Base-by-base conservation (phyloP, 345 rosid genomes). In the Ceriops zippeliana region DNA sequence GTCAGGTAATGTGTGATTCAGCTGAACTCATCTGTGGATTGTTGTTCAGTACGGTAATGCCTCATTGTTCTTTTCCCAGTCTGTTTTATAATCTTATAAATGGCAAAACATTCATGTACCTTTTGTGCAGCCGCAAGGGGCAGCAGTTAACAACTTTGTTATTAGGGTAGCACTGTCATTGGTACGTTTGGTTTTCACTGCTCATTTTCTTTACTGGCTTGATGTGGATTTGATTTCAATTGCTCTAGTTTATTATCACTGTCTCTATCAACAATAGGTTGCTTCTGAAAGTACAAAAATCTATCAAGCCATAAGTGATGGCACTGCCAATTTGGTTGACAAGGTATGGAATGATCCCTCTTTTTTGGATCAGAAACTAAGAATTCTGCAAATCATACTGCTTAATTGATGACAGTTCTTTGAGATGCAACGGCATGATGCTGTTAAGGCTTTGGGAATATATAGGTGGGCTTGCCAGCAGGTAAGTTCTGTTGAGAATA, bases 391-490 rank as follows among this genome's bases (percentile, higher is more conserved):
- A 60, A 63, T 56, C 47, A 34, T 73, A 49, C 76, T 52, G 60
- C 64, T 69, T 62, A 61, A 38, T 37, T 66, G 47, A 26, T 68
- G 77, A n/a, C 87, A 95, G 99, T 95, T 95, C 85, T 95, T 95
- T 73, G 99, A 95, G 80, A 95, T 95, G 99, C 90, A 81, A 81
- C 87, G 92, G 27, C 75, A 70, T 62, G 98, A 95, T 86, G 96
- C 99, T 77, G 37, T 85, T 53, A 95, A 73, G 85, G 98, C 92
- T 37, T 69, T 91, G 81, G 92, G 87, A 51, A 79, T 91, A 76
- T 95, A 95, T 77, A 87, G 86, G 77, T 85, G 90, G 76, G 86
- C 96, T 15, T 90, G 93, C 56, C 89, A 89, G 73, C 99, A 91
- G 98, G 99, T 95, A 84, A 57, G 28, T 27, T 61, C 62, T 63